phyloP scores from a whole-genome alignment of 352 stramenopile species.

The Pythium pectinolyticum region DNA sequence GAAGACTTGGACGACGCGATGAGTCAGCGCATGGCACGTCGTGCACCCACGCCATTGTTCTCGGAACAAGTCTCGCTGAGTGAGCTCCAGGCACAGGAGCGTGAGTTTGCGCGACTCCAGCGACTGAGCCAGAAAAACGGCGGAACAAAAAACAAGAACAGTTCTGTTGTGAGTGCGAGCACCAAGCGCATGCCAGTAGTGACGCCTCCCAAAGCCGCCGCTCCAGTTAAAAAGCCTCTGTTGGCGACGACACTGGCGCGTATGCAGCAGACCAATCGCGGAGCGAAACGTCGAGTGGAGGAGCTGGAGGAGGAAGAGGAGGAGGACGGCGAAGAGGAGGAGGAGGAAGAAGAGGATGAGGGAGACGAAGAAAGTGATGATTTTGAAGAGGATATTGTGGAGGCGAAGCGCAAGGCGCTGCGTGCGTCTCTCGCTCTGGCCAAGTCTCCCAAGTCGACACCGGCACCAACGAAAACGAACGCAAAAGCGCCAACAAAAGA shows the following conservation, averaged over 20 bases:
- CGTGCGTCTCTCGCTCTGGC: constrained; percentile 17
- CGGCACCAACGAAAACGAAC: neutral
- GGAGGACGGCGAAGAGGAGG: neutral
- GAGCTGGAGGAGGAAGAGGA: constrained; percentile 13
- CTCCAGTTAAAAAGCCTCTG: neutral
- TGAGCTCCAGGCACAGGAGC: constrained; percentile 66
- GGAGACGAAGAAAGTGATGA: constrained; percentile 29
- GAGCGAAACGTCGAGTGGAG: constrained; percentile 9
- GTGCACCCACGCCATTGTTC: constrained; percentile 18
- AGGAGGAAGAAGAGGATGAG: constrained; percentile 4
- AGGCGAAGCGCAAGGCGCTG: constrained; percentile 21
- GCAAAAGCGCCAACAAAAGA: neutral
- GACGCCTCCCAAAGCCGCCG: too few relatives aligned
- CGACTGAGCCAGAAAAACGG: constrained; percentile 10
- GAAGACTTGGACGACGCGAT: constrained; percentile 8
- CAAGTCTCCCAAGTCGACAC: too few relatives aligned
- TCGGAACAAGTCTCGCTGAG: constrained; percentile 47
- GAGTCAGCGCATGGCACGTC: constrained; percentile 4
- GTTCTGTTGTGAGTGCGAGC: too few relatives aligned
- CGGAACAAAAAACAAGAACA: too few relatives aligned
- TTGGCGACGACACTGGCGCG: constrained; percentile 26
- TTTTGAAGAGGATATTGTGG: constrained; percentile 31
- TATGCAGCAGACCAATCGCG: constrained; percentile 7
- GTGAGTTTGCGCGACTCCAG: constrained; percentile 21
- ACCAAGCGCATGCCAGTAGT: too few relatives aligned